Conservation (phyloP, 2,329 filamentous ascomycete species). For the Talaromyces sp. region DNA sequence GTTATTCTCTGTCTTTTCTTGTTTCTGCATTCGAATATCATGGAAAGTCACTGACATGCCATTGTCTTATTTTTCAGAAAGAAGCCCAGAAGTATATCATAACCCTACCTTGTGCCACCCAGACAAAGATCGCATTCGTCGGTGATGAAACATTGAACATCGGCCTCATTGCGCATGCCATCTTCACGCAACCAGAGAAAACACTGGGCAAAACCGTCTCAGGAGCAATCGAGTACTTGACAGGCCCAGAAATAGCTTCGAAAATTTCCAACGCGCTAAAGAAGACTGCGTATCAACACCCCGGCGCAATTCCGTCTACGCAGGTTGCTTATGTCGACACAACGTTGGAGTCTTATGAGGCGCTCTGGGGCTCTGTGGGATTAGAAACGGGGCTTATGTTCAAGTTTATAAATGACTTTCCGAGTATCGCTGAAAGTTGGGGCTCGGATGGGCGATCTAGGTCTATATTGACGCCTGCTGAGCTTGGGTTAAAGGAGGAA, state of each 20-base stretch:
- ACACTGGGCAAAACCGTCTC: neutral
- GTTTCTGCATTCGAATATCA: neutral
- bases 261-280: neutral
- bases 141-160: neutral
- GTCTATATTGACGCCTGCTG: neutral
- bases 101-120: neutral
- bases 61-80: neutral
- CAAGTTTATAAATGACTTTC: neutral
- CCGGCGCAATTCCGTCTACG: neutral
- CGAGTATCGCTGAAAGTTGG: neutral
- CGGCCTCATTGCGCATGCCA: neutral
- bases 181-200: neutral
- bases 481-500: neutral
- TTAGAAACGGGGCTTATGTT: neutral
- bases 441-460: neutral
- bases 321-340: neutral
- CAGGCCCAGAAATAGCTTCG: neutral
- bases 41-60: neutral
- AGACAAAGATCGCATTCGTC: neutral
- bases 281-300: neutral
- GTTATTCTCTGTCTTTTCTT: neutral
- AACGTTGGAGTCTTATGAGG: neutral
- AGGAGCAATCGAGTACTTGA: neutral
- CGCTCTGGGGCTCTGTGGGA: neutral
- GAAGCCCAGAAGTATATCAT: neutral